phyloP scores from a whole-genome alignment of 805 yeast species.

The Candida dajiaensis region DNA sequence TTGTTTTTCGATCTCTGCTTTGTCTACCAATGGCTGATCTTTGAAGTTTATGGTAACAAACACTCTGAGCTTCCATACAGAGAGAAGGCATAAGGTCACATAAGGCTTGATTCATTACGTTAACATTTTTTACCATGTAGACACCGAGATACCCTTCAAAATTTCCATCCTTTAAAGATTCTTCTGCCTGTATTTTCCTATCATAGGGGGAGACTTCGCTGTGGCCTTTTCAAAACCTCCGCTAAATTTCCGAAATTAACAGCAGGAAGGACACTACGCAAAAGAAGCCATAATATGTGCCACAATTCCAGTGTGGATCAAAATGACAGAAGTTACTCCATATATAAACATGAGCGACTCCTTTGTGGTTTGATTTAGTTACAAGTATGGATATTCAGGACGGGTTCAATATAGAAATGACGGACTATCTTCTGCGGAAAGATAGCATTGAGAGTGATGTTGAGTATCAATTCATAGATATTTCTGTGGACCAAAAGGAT shows the following conservation, averaged over 20 bases:
- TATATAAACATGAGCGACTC: neutral
- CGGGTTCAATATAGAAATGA: conserved; percentile 6
- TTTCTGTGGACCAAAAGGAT: conserved; percentile 4
- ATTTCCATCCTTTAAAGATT: neutral
- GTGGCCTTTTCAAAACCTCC: neutral
- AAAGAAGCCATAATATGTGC: neutral
- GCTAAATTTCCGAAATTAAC: neutral
- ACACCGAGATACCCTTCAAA: neutral
- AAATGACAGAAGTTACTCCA: neutral
- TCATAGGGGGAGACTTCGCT: neutral
- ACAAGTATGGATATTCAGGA: neutral
- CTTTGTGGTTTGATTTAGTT: neutral
- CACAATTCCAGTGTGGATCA: neutral
- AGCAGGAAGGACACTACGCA: neutral
- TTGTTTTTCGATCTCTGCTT: conserved; percentile 32
- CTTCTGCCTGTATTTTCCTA: neutral
- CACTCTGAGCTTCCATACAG: neutral
- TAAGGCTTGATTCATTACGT: neutral
- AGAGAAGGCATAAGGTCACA: neutral
- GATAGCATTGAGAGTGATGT: neutral
- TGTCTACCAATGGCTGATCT: conserved; percentile 31
- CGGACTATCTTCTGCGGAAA: conserved; percentile 5
- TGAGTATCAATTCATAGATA: conserved; percentile 5
- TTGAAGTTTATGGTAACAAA: conserved; percentile 5
- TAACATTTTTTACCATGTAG: neutral